A percentile compares a stretch with the other conserved stretches of the same genome.
These are phyloP conservation scores for Candida ovalis DNA, from an alignment of 805 yeast species.

Conservation along the genomic window DNA sequence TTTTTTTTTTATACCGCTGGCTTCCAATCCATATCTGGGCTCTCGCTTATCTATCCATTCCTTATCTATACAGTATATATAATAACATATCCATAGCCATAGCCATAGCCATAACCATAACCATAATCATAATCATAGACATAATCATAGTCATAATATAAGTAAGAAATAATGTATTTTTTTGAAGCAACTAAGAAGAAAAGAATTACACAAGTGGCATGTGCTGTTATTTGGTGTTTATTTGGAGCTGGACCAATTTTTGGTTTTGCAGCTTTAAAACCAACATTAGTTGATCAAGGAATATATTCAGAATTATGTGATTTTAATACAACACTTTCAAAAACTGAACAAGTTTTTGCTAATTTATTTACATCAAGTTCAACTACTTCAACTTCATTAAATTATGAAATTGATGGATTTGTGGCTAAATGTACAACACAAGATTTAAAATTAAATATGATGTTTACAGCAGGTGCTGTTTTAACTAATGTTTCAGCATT, in stretches of 20 bases:
- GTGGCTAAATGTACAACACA: slow-evolving; percentile 46
- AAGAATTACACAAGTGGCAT: slow-evolving; percentile 39
- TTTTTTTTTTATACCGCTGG: too few relatives aligned
- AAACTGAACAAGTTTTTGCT: slow-evolving; percentile 4
- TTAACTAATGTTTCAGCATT: slow-evolving; percentile 53
- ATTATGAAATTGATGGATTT: slow-evolving; percentile 18
- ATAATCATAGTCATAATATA: too few relatives aligned
- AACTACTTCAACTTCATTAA: slow-evolving; percentile 2
- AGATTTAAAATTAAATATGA: slow-evolving; percentile 53
- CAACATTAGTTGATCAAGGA: slow-evolving; percentile 45
- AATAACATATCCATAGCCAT: too few relatives aligned
- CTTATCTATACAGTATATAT: too few relatives aligned
- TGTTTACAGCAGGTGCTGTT: slow-evolving; percentile 57
- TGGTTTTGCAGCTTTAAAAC: slow-evolving; percentile 59
- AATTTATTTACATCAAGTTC: too few relatives aligned
- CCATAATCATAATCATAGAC: too few relatives aligned
- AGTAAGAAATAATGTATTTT: slow-evolving; percentile 31
- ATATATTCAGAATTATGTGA: slow-evolving; percentile 43
- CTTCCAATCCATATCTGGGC: too few relatives aligned
- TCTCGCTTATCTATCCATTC: too few relatives aligned
- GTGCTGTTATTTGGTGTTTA: slow-evolving; percentile 54
- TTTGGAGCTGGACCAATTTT: slow-evolving; percentile 56
- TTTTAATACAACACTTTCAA: slow-evolving; percentile 12
- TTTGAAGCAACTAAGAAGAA: slow-evolving; percentile 28
- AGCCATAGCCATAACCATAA: too few relatives aligned